Percentiles rank a stretch among this genome's conserved stretches.
These are phyloP conservation scores for Calonectria hongkongensis DNA, from an alignment of 2,329 filamentous ascomycete genomes.

Conservation along the genomic window DNA sequence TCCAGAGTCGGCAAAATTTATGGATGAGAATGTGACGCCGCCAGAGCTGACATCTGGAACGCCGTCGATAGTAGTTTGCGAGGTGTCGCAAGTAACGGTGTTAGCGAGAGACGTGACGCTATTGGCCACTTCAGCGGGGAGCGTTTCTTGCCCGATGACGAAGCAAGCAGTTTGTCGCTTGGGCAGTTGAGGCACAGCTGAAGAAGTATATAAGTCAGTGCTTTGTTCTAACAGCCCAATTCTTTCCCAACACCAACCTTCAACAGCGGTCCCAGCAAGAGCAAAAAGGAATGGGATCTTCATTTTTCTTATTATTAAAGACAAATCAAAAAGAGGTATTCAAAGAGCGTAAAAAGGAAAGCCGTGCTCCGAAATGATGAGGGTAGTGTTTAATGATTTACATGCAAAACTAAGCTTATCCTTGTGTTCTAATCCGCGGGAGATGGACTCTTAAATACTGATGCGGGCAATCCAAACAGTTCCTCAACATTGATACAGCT, in stretches of 20 bases:
- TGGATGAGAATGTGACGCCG: slow-evolving; percentile 68
- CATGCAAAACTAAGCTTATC: slow-evolving; percentile 6
- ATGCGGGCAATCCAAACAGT: neutral
- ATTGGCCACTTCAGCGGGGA: slow-evolving; percentile 70
- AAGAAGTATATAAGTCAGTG: neutral
- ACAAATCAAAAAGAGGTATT: neutral
- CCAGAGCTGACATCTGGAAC: slow-evolving; percentile 76
- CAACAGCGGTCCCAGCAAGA: slow-evolving; percentile 45
- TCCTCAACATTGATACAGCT: slow-evolving; percentile 1
- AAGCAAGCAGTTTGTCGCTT: slow-evolving; percentile 69
- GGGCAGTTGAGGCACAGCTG: slow-evolving; percentile 42
- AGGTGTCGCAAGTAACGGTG: slow-evolving; percentile 69
- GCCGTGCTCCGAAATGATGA: neutral
- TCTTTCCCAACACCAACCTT: slow-evolving; percentile 41
- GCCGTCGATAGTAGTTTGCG: slow-evolving; percentile 67
- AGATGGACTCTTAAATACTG: neutral
- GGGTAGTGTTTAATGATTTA: neutral
- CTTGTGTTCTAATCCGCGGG: neutral
- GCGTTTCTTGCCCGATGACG: slow-evolving; percentile 68
- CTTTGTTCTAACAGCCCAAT: neutral
- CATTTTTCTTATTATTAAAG: slow-evolving; percentile 40
- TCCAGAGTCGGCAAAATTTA: slow-evolving; percentile 73
- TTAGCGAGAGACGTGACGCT: slow-evolving; percentile 64
- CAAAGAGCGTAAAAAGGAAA: slow-evolving; percentile 26
- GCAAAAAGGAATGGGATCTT: slow-evolving; percentile 45